phyloP scores from a whole-genome alignment of 208 protist genomes.

The Acanthamoeba lenticulata region DNA sequence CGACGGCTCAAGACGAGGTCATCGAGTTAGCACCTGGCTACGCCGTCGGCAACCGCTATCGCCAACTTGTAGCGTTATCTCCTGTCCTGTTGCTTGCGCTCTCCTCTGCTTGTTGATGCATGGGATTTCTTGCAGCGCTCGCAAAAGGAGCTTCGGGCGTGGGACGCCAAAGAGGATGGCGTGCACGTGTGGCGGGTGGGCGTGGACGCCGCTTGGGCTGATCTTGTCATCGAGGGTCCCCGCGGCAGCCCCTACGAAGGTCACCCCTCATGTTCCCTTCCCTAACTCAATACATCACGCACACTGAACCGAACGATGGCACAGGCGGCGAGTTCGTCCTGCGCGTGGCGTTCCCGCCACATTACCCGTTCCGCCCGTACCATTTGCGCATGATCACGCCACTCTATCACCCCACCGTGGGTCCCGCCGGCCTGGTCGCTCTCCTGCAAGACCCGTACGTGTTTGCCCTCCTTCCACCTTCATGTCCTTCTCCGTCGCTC shows the following conservation, averaged over 20 bases:
- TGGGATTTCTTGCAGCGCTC: no score
- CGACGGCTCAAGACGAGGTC: no score
- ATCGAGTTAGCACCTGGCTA: no score
- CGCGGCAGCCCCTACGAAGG: neutral
- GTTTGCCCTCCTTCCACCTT: no score
- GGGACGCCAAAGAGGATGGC: no score
- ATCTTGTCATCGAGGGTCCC: neutral
- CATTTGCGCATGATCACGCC: neutral
- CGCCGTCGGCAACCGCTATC: no score
- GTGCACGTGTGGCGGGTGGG: conserved; percentile 27
- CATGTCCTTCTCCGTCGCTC: no score
- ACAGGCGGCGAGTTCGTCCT: neutral
- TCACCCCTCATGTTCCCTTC: neutral
- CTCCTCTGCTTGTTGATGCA: neutral
- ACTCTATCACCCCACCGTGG: neutral
- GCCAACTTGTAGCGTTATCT: no score
- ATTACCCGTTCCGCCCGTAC: neutral
- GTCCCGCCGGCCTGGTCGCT: neutral
- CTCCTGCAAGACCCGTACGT: neutral
- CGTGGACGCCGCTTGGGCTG: neutral
- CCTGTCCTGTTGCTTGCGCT: neutral
- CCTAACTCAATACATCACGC: neutral
- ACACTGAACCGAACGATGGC: no score
- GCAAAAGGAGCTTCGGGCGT: no score
- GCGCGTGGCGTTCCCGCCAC: neutral